Evolutionary conservation across 768 basidiomycete species (phyloP), one percentile per base, ranked within the genome.

Genomic region (Naematelia aurantialba): DNA sequence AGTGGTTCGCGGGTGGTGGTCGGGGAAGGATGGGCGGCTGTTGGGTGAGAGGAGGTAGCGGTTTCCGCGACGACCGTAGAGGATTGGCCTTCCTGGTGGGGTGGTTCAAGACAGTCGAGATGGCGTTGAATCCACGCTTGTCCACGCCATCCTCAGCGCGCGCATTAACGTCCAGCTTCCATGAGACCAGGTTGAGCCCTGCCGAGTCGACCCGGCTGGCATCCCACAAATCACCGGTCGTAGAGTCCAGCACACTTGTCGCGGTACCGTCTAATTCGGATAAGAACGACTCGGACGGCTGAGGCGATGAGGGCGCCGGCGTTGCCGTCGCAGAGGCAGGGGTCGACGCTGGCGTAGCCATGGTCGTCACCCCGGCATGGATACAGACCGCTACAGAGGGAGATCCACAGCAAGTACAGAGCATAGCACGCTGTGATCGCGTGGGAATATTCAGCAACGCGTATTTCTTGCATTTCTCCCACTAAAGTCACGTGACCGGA

Each of bases 101-200:
- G 68, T 88, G 91, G 69, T 92, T 92, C 52, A 96, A 83, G 25
- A 96, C 89, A 17, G 89, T 92, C 8, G 92, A 93, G 63, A 96
- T 92, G 39, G 91, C 93, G 74, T 94, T 89, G 79, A 94, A 93
- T 5, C 91, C 91, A 66, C 89, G 87, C 46, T 83, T 69, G 30
- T 70, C 68, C 13, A 63, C 61, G 8, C 65, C 69, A 54, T 69
- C 68, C 56, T 67, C 66, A 3, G 56, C 57, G 19, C 52, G 57
- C 11, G 66, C 69, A 61, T 73, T 63, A 24, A 75, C 69, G 24
- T 66, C 72, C 42, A 66, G 53, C 52, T 76, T 76, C 74, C 74
- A 76, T 13, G 62, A 67, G 11, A 76, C 74, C 4, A 74, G 57
- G 58, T 76, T 76, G 58, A 76, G 51, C 0, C 54, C 51, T 17